Evolutionary conservation across 2,329 filamentous ascomycete species (phyloP).

Genomic region (Daldinia sp.): DNA sequence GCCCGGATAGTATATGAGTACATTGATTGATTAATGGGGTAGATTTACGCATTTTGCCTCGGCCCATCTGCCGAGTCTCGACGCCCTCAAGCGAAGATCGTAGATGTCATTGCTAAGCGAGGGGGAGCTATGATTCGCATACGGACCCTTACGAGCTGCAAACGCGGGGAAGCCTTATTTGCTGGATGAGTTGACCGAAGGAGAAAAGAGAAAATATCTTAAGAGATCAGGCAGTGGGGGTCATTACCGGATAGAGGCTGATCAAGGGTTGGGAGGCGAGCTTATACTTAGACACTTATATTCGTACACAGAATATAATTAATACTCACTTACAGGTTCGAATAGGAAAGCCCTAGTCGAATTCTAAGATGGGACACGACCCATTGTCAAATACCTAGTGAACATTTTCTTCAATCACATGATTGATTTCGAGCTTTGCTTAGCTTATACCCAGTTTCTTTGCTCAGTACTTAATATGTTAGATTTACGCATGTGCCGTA

Average conservation of each 20-base stretch:
- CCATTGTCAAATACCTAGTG: background rate
- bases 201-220: slow-evolving; percentile 14
- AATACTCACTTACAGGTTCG: slow-evolving; percentile 1
- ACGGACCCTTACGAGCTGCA: slow-evolving; percentile 2
- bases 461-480: background rate
- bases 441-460: background rate
- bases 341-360: background rate
- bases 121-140: slow-evolving; percentile 21
- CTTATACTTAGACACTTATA: slow-evolving; percentile 3
- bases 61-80: slow-evolving; percentile 11
- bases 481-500: background rate
- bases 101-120: slow-evolving; percentile 22
- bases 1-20: background rate
- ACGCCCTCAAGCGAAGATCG: slow-evolving; percentile 5
- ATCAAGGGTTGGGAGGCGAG: background rate
- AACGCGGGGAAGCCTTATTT: slow-evolving; percentile 30
- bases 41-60: background rate
- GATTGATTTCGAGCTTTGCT: background rate
- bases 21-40: background rate
- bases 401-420: background rate
- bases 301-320: slow-evolving; percentile 12
- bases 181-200: slow-evolving; percentile 18
- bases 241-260: slow-evolving; percentile 3
- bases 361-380: background rate
- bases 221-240: slow-evolving; percentile 21